Percentiles rank a stretch among this genome's conserved stretches.
Conservation (phyloP, 257 asterid genomes). For the Nyctanthes arbortristis region DNA sequence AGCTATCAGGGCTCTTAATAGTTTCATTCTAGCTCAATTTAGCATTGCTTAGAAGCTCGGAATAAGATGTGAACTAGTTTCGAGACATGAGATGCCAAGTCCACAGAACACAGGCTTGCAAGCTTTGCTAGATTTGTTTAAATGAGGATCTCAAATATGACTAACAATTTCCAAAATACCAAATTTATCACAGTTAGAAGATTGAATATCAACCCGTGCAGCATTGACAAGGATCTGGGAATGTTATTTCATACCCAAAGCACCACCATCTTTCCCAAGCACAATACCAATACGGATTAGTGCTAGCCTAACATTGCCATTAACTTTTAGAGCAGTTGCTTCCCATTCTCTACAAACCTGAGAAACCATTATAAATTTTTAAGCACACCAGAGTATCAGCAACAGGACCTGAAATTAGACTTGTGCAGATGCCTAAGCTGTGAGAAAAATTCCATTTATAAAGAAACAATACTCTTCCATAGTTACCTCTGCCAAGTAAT, state of each 20-base stretch:
- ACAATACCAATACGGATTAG: conserved; percentile 86
- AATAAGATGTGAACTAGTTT: not conserved
- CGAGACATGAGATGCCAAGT: not conserved
- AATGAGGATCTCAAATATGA: not conserved
- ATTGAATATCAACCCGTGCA: not conserved
- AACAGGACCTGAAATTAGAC: not conserved
- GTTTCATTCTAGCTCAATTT: not conserved
- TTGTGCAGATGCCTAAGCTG: not conserved
- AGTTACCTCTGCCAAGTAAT: conserved; percentile 88
- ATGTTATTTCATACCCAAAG: conserved; percentile 55
- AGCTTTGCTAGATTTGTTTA: not conserved
- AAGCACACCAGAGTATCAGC: not conserved
- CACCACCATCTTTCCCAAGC: conserved; percentile 98
- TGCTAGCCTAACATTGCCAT: conserved; percentile 73
- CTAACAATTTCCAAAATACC: not conserved
- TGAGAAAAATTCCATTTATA: conserved; percentile 1
- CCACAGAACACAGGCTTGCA: not conserved
- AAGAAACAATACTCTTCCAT: not conserved
- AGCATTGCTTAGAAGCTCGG: not conserved
- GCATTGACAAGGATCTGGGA: not conserved
- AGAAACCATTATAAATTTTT: conserved; percentile 17
- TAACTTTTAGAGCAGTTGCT: conserved; percentile 67
- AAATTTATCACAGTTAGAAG: not conserved
- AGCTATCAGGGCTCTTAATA: not conserved
- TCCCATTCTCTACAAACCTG: conserved; percentile 99